phyloP scores from a whole-genome alignment of 768 basidiomycete species.

The Tricholoma furcatifolium region DNA sequence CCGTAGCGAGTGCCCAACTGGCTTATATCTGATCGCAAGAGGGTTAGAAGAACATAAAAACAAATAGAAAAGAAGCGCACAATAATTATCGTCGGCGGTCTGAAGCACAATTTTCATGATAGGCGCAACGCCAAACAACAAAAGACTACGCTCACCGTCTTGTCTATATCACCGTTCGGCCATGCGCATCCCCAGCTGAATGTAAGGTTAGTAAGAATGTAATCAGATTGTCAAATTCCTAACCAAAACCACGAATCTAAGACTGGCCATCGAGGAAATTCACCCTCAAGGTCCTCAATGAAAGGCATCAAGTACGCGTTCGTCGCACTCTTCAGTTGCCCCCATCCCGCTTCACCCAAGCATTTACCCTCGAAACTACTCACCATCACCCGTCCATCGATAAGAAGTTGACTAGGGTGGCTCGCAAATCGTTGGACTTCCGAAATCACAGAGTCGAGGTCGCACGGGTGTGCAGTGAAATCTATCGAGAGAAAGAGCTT shows the following conservation, averaged over 20 bases:
- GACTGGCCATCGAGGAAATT: conserved; percentile 44
- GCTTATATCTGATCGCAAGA: conserved; percentile 32
- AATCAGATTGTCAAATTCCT: conserved; percentile 12
- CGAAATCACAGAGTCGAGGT: conserved; percentile 38
- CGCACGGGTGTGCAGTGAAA: conserved; percentile 50
- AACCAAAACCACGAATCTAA: conserved; percentile 52
- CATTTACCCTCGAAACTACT: conserved; percentile 63
- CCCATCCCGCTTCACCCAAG: conserved; percentile 53
- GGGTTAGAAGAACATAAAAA: background rate
- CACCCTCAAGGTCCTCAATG: conserved; percentile 51
- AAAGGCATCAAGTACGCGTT: conserved; percentile 52
- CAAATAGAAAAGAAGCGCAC: conserved; percentile 21
- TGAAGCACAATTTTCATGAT: conserved; percentile 19
- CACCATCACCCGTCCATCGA: conserved; percentile 53
- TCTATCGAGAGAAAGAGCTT: conserved; percentile 62
- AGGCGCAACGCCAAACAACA: background rate
- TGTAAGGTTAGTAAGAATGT: background rate
- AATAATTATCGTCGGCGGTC: conserved; percentile 49
- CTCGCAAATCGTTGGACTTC: conserved; percentile 44
- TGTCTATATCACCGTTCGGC: conserved; percentile 47
- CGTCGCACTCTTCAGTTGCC: conserved; percentile 43
- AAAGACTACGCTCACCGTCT: conserved; percentile 32
- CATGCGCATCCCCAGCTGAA: conserved; percentile 62
- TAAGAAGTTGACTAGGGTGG: conserved; percentile 55
- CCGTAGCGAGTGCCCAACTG: conserved; percentile 44